A percentile compares a stretch with the other conserved stretches of the same genome.
These are phyloP conservation scores for Annona squamosa DNA, from an alignment of 164 flowering plant genomes.

Conservation along the genomic window DNA sequence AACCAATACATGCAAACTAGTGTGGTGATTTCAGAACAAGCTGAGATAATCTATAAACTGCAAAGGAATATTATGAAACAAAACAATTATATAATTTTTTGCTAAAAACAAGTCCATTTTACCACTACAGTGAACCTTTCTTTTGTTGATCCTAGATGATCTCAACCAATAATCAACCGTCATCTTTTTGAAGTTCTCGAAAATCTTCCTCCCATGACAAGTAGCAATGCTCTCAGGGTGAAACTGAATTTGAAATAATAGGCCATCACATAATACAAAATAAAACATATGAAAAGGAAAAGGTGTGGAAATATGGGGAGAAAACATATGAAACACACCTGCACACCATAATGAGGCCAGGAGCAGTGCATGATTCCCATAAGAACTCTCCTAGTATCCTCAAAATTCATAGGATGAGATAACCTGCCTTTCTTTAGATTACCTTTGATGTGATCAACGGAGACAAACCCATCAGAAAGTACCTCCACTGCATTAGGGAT, in stretches of 20 bases:
- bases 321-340: slow-evolving; percentile 36
- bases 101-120: slow-evolving; percentile 23
- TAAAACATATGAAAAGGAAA: neutral
- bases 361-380: slow-evolving; percentile 88
- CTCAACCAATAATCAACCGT: slow-evolving; percentile 70
- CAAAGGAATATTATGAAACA: neutral
- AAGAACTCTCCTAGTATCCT: slow-evolving; percentile 32
- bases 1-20: neutral
- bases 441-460: slow-evolving; percentile 10
- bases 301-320: neutral
- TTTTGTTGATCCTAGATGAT: slow-evolving; percentile 25
- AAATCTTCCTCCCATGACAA: slow-evolving; percentile 63
- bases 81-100: neutral
- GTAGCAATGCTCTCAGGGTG: slow-evolving; percentile 98
- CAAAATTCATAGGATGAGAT: slow-evolving; percentile 18
- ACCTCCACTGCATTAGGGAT: slow-evolving; percentile 17
- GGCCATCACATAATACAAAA: slow-evolving; percentile 1
- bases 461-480: slow-evolving; percentile 7
- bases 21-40: neutral
- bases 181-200: slow-evolving; percentile 72
- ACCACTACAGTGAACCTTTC: slow-evolving; percentile 44
- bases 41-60: neutral
- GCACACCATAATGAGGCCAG: slow-evolving; percentile 94
- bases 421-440: slow-evolving; percentile 19
- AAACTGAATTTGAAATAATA: slow-evolving; percentile 47